A percentile compares a stretch with the other conserved stretches of the same genome.
These are phyloP conservation scores for Rhizopus microsporus DNA, from an alignment of 371 early-diverging fungal species.

Conservation along the genomic window DNA sequence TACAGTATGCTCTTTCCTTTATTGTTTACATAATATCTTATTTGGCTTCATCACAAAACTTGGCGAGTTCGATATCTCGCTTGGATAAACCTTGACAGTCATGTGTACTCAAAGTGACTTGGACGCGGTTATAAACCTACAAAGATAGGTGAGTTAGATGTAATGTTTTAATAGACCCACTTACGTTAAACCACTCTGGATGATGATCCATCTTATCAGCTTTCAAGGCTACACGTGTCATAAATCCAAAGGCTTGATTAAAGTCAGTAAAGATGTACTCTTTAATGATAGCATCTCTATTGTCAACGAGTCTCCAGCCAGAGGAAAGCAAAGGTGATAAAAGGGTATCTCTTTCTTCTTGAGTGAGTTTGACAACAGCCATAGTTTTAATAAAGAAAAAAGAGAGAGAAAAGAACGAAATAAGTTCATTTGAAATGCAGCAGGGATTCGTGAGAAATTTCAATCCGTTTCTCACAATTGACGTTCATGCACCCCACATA, in stretches of 20 bases:
- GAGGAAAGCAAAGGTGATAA: slow-evolving; percentile 49
- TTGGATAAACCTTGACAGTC: slow-evolving; percentile 80
- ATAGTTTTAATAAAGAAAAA: neutral
- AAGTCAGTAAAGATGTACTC: slow-evolving; percentile 79
- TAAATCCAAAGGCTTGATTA: slow-evolving; percentile 88
- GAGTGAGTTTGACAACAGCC: slow-evolving; percentile 27
- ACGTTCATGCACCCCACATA: no score
- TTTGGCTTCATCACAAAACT: slow-evolving; percentile 55
- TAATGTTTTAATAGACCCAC: slow-evolving; percentile 1
- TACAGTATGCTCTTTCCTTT: neutral
- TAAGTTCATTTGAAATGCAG: no score
- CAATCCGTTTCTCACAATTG: no score
- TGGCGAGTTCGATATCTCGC: slow-evolving; percentile 78
- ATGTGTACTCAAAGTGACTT: slow-evolving; percentile 86
- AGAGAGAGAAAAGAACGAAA: neutral
- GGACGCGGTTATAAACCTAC: slow-evolving; percentile 85
- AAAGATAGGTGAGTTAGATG: no score
- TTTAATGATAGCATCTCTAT: slow-evolving; percentile 81
- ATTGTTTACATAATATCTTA: neutral
- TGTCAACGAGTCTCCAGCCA: slow-evolving; percentile 64
- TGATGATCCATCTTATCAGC: slow-evolving; percentile 93
- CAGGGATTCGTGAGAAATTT: no score
- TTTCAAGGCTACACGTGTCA: slow-evolving; percentile 84
- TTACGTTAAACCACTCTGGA: slow-evolving; percentile 92
- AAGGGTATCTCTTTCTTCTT: slow-evolving; percentile 47